A percentile compares a stretch with the other conserved stretches of the same genome.
Evolutionary conservation across 768 basidiomycete genomes (phyloP).

Genomic region (Leccinum incarnatum): DNA sequence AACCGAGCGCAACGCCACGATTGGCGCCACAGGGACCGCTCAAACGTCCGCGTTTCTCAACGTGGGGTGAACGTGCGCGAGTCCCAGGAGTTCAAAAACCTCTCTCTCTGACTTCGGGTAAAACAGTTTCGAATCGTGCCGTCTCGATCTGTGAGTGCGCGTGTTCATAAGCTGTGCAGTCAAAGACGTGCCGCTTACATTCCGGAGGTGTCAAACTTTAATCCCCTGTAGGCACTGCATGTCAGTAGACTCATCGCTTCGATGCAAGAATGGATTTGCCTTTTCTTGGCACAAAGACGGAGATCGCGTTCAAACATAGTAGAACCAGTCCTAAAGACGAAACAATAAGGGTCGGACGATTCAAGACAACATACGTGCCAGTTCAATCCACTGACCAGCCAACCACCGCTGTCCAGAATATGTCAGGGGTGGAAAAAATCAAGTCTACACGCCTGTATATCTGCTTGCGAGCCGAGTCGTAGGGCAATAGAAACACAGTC

Average conservation of each 20-base stretch:
- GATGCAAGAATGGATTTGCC: slow-evolving; percentile 33
- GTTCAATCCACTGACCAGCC: slow-evolving; percentile 62
- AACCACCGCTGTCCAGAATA: slow-evolving; percentile 86
- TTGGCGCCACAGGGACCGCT: slow-evolving; percentile 10
- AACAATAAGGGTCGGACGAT: neutral
- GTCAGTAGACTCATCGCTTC: neutral
- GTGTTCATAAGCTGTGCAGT: neutral
- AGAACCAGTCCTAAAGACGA: slow-evolving; percentile 67
- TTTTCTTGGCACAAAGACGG: slow-evolving; percentile 67
- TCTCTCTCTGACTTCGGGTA: slow-evolving; percentile 65
- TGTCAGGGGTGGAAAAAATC: slow-evolving; percentile 71
- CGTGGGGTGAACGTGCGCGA: slow-evolving; percentile 69
- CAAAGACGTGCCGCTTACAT: slow-evolving; percentile 47
- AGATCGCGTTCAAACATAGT: slow-evolving; percentile 89
- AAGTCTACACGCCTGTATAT: slow-evolving; percentile 76
- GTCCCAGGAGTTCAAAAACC: slow-evolving; percentile 66
- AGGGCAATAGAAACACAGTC: slow-evolving; percentile 71
- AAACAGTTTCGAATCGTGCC: slow-evolving; percentile 59
- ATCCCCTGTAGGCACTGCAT: slow-evolving; percentile 44
- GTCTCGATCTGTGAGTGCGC: slow-evolving; percentile 39
- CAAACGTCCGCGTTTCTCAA: slow-evolving; percentile 69
- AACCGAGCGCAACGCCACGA: neutral
- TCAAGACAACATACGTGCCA: neutral
- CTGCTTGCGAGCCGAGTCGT: slow-evolving; percentile 31
- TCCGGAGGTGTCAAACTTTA: slow-evolving; percentile 83